These are phyloP conservation scores for Oryza brachyantha DNA, from an alignment of 176 grass and related monocot species.

Conservation along the genomic window DNA sequence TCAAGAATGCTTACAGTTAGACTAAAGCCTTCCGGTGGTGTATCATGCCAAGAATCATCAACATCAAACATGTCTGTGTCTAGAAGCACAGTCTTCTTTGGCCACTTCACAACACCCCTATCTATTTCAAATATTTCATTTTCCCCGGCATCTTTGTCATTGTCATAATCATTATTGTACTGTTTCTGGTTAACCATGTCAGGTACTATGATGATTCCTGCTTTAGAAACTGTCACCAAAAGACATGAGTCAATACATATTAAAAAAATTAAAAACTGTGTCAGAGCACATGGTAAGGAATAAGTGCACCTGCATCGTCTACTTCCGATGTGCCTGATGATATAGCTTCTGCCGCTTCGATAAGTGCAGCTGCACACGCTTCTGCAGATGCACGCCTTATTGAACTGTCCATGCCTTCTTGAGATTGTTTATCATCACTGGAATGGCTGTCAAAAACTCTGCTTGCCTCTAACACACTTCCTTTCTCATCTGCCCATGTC, in stretches of 20 bases:
- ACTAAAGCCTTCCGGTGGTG: conserved; percentile 72
- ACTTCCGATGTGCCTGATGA: conserved; percentile 56
- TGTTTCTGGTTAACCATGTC: conserved; percentile 36
- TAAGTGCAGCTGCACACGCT: conserved; percentile 75
- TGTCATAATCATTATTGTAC: conserved; percentile 7
- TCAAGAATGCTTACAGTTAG: conserved; percentile 51
- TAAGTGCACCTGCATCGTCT: conserved; percentile 66
- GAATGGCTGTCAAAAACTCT: conserved; percentile 33
- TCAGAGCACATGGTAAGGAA: neutral
- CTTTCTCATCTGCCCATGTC: conserved; percentile 64
- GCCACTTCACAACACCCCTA: conserved; percentile 70
- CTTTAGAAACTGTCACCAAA: conserved; percentile 58
- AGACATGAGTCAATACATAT: conserved; percentile 2
- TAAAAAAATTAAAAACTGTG: neutral
- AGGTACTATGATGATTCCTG: conserved; percentile 73
- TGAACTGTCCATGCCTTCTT: conserved; percentile 44
- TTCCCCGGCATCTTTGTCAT: conserved; percentile 23
- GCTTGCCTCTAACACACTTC: conserved; percentile 36
- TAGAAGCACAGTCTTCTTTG: conserved; percentile 69
- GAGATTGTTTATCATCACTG: conserved; percentile 26
- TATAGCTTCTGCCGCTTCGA: conserved; percentile 65
- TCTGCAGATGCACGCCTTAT: conserved; percentile 71
- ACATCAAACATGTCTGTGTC: conserved; percentile 90
- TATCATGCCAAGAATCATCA: conserved; percentile 91
- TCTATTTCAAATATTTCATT: conserved; percentile 55